These are phyloP conservation scores for Colletotrichum cuscutae DNA, from an alignment of 2,329 filamentous ascomycete species.

Conservation along the genomic window DNA sequence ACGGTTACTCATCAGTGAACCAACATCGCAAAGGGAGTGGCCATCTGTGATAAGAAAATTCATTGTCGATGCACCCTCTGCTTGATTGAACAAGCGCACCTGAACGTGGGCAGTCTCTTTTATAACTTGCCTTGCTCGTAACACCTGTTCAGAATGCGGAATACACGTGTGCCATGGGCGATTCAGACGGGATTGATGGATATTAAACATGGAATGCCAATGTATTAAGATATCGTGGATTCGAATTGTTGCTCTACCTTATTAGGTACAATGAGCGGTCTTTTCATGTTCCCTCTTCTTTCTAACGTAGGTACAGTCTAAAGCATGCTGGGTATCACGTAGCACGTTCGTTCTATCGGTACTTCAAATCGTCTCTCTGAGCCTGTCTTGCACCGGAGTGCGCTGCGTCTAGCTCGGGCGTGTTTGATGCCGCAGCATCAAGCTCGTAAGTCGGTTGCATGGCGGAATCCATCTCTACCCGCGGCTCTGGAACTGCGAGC, in stretches of 20 bases:
- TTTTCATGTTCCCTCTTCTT: background rate
- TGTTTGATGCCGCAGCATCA: background rate
- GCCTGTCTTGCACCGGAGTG: background rate
- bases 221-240: too few species aligned
- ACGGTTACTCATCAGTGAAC: too few species aligned
- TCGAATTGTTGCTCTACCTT: too few species aligned
- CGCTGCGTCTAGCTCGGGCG: background rate
- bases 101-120: too few species aligned
- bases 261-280: background rate
- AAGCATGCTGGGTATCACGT: background rate
- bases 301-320: background rate
- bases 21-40: too few species aligned
- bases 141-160: too few species aligned
- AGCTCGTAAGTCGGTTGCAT: background rate
- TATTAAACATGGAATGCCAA: too few species aligned
- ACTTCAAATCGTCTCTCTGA: background rate
- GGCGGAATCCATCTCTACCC: background rate
- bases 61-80: too few species aligned
- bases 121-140: too few species aligned
- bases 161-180: too few species aligned
- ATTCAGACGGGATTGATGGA: too few species aligned
- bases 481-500: background rate
- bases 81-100: background rate
- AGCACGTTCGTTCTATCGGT: background rate
- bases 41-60: too few species aligned